phyloP scores from a whole-genome alignment of 2,329 filamentous ascomycete genomes.

The Aspergillus persii region DNA sequence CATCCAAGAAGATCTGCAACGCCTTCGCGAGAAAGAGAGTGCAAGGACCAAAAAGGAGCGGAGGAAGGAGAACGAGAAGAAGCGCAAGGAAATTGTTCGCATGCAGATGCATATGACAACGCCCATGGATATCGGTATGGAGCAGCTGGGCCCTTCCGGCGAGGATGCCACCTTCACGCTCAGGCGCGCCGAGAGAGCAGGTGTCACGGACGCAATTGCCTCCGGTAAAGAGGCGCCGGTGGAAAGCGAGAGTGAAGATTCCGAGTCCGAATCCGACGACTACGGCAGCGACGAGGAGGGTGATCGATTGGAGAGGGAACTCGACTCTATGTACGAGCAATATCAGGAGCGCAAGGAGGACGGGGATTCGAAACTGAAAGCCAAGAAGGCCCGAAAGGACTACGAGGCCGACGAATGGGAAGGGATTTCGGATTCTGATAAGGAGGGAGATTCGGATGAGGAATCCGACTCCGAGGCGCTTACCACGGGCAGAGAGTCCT shows the following conservation, averaged over 20 bases:
- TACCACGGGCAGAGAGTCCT: constrained; percentile 32
- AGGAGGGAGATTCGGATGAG: constrained; percentile 60
- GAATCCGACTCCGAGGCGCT: constrained; percentile 43
- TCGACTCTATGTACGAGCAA: constrained; percentile 83
- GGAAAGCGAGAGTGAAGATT: constrained; percentile 60
- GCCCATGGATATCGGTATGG: constrained; percentile 92
- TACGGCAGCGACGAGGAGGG: constrained; percentile 72
- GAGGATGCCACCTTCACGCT: constrained; percentile 84
- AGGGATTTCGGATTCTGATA: constrained; percentile 70
- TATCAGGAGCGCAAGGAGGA: constrained; percentile 79
- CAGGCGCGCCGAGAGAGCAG: constrained; percentile 74
- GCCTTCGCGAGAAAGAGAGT: constrained; percentile 74
- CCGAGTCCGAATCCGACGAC: constrained; percentile 56
- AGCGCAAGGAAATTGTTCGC: constrained; percentile 89
- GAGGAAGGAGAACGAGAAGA: constrained; percentile 86
- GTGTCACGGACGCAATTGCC: constrained; percentile 65
- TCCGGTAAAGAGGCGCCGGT: constrained; percentile 73
- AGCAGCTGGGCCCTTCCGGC: constrained; percentile 74
- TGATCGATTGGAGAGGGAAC: constrained; percentile 76
- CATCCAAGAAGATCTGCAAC: constrained; percentile 83
- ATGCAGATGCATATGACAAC: constrained; percentile 98
- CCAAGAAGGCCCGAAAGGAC: constrained; percentile 81
- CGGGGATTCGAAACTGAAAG: constrained; percentile 79
- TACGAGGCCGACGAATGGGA: constrained; percentile 89
- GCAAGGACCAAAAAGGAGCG: constrained; percentile 78